These are phyloP conservation scores for Phytophthora boehmeriae DNA, from an alignment of 352 stramenopile species.

Conservation along the genomic window DNA sequence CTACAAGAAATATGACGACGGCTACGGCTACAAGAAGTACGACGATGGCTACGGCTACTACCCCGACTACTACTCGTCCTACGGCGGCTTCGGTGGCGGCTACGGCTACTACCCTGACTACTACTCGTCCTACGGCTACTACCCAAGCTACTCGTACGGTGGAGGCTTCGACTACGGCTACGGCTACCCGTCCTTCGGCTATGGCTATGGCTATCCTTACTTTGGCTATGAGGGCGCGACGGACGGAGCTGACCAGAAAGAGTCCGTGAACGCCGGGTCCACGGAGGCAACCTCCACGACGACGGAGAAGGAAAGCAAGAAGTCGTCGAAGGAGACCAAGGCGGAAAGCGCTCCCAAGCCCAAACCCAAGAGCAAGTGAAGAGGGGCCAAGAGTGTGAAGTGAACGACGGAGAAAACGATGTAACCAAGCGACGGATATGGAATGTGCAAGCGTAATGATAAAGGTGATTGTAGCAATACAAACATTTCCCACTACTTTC, in stretches of 20 bases:
- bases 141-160: no score
- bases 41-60: background rate
- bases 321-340: background rate
- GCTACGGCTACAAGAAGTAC: background rate
- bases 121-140: background rate
- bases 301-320: background rate
- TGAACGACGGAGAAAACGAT: background rate
- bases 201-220: background rate
- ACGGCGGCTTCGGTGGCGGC: background rate
- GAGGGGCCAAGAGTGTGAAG: background rate
- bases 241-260: background rate
- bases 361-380: background rate
- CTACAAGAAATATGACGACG: background rate
- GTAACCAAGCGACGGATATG: background rate
- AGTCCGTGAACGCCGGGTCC: background rate
- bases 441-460: background rate
- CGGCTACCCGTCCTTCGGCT: no score
- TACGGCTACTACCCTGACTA: constrained; percentile 1
- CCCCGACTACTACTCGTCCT: no score
- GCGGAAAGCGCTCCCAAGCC: background rate
- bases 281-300: background rate
- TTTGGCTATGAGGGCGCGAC: background rate
- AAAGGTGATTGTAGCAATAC: constrained; percentile 1
- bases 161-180: background rate
- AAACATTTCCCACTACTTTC: background rate